phyloP scores from a whole-genome alignment of 23 red algal species.

The Pyropia yezoensis region DNA sequence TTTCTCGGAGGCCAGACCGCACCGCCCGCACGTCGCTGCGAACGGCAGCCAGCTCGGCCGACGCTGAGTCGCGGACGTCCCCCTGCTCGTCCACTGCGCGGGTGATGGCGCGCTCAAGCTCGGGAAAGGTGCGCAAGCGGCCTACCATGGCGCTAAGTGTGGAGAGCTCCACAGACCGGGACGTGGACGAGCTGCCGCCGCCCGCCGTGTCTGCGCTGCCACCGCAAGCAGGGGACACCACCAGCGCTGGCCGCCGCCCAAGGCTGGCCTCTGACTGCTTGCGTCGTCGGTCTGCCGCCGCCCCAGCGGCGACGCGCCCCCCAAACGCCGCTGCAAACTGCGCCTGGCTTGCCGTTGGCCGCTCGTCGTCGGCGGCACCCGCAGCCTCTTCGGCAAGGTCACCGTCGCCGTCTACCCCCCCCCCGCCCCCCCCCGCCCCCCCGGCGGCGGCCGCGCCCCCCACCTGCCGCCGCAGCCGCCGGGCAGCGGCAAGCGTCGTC shows the following conservation, averaged over 20 bases:
- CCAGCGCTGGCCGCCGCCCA: too few relatives aligned
- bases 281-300: background rate
- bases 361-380: background rate
- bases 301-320: background rate
- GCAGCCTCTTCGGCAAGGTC: too few relatives aligned
- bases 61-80: constrained; percentile 35
- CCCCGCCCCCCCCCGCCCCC: background rate
- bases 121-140: constrained; percentile 18
- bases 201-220: too few relatives aligned
- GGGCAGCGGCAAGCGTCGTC: constrained; percentile 22
- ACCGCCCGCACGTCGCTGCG: constrained; percentile 20
- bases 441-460: constrained; percentile 6
- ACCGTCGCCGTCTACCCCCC: background rate
- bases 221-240: too few relatives aligned
- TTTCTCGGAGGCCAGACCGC: background rate
- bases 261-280: too few relatives aligned
- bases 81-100: constrained; percentile 50
- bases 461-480: constrained; percentile 23
- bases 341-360: background rate
- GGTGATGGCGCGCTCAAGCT: constrained; percentile 29
- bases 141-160: constrained; percentile 17
- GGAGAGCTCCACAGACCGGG: background rate
- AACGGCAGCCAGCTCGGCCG: constrained; percentile 25
- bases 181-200: background rate
- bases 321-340: background rate